Evolutionary conservation across 495 filamentous ascomycete genomes (phyloP), one percentile per base, ranked within the genome.

Genomic region (Xanthoparmelia taractica): DNA sequence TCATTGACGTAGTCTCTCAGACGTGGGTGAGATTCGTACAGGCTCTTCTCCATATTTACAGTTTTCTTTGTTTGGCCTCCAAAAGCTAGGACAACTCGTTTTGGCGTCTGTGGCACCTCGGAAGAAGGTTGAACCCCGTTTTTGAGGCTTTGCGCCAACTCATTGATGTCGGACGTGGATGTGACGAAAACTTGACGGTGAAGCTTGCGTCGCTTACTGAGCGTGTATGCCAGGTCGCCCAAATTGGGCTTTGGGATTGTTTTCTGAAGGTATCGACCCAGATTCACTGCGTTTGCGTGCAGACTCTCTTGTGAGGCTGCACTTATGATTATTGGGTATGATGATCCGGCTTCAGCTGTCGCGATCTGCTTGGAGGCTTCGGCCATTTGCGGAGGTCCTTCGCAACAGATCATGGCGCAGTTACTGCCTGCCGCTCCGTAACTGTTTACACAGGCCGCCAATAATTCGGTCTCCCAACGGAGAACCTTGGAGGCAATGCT

Each of bases 381-480:
- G 4, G 17, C n/a, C 60, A n/a, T 62, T 18, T 62, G 48, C 31
- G 45, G 60, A 27, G 57, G 57, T 5, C 57, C 57, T 33, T 59
- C 57, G 45, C 45, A 48, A 34, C 60, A 63, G 20, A 40, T 18
- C 1, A 75, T 11, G 72, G 43, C 3, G 75, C 73, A n/a, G 66
- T 80, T 82, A 8, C 72, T 75, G 0, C 79, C 78, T 13, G 76
- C 74, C 0, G 79, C 79, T 18, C 79, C 79, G 54, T 80, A 82
- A 54, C 76, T 80, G 63, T 74, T 76, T 55, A 85, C 59, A 29
- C 57, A 66, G 27, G 38, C 57, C n/a, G 47, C 37, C 85, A n/a
- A 29, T 3, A 57, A 43, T 27, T n/a, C 4, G 5, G 48, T 63
- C 12, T 60, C 33, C 15, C 65, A 59, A 12, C 67, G 58, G 72